A percentile compares a stretch with the other conserved stretches of the same genome.
These are phyloP conservation scores for Aspergillus homomorphus DNA, from an alignment of 495 filamentous ascomycete genomes.

Conservation along the genomic window DNA sequence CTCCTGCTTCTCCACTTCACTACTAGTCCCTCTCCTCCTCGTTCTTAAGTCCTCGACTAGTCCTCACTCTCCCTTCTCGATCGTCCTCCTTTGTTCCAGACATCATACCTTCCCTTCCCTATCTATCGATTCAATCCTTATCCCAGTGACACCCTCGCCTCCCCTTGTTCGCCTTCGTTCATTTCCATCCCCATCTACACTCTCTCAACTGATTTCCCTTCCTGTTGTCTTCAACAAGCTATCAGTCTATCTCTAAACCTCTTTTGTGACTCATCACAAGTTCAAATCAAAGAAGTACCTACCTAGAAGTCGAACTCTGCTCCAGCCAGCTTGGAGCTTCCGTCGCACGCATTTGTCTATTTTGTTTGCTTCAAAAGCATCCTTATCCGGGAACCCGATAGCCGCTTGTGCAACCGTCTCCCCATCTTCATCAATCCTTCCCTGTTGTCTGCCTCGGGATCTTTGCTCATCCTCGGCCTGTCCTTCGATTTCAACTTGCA, in stretches of 20 bases:
- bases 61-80: background rate
- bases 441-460: background rate
- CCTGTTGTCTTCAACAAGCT: background rate
- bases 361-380: slow-evolving; percentile 22
- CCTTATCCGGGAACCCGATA: slow-evolving; percentile 9
- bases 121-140: background rate
- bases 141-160: background rate
- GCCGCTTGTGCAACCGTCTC: background rate
- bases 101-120: background rate
- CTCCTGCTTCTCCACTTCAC: background rate
- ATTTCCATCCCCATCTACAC: background rate
- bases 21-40: background rate
- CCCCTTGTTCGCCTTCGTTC: background rate
- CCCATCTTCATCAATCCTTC: slow-evolving; percentile 10
- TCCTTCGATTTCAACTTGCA: background rate
- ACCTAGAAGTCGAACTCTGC: background rate
- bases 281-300: background rate
- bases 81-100: background rate
- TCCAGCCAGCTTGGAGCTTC: background rate
- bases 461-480: background rate
- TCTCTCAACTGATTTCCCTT: background rate
- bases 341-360: background rate
- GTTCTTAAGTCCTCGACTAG: background rate
- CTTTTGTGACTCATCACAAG: background rate
- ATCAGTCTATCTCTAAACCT: background rate